Evolutionary conservation across 495 filamentous ascomycete genomes (phyloP), one percentile per base, ranked within the genome.

Genomic region (Parmelia sp.): DNA sequence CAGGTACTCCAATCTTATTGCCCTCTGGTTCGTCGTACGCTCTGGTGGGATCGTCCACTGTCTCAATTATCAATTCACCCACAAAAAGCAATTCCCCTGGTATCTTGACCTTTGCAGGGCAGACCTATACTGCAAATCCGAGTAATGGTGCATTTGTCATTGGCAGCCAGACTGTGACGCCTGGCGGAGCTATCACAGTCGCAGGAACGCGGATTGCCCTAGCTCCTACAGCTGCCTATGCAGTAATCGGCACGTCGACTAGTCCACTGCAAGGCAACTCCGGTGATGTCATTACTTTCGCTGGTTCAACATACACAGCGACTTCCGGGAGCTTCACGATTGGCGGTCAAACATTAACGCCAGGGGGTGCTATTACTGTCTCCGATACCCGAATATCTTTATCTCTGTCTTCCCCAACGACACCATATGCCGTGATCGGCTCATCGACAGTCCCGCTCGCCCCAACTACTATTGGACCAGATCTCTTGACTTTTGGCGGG

Each of bases 1-100:
- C 56, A 4, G 66, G 66, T 31, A 69, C 64, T 6, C 49, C 58
- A 1, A 40, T 66, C 17, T 66, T 39, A 21, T 51, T 69, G 15
- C 65, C 33, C 23, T 58, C 58, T 25, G 44, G 44, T 19, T 65
- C 36, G 3, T 58, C 58, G 23, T 31, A 56, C 21, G 55, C 57
- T 0, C 31, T 63, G 19, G 60, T 66, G 23, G 57, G 63, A 1
- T 37, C 29, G n/a, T 53, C 17, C 67, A 21, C n/a, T n/a, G 39
- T 49, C 14, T 12, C 58, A 11, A 35, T 66, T 10, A 47, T 47
- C 19, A 4, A 19, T 11, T 23, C 4, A n/a, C 53, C 53, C 29
- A 7, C 11, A 5, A 57, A 2, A 8, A 57, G 12, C 27, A 57
- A 31, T 23, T 29, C 27, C 27, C 53, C 27, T 3, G 17, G 14